A percentile compares a stretch with the other conserved stretches of the same genome.
These are phyloP conservation scores for Arabis hirsuta DNA, from an alignment of 345 rosid genomes.

Conservation along the genomic window DNA sequence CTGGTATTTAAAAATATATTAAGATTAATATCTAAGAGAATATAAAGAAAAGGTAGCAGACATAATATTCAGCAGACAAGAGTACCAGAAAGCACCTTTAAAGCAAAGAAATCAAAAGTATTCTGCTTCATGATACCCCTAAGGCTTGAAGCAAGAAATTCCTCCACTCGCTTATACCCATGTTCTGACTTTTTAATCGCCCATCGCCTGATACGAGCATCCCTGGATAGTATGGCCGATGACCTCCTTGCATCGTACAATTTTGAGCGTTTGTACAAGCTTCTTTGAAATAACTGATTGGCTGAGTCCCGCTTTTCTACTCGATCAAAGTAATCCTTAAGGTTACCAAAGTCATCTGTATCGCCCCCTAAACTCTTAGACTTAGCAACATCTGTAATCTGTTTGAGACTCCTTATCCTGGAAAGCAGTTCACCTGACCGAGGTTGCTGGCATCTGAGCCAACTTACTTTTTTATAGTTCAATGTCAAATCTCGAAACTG, in stretches of 20 bases:
- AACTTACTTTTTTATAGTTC: slow-evolving; percentile 61
- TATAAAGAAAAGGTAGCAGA: slow-evolving; percentile 8
- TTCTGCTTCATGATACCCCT: slow-evolving; percentile 94
- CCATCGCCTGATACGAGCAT: slow-evolving; percentile 97
- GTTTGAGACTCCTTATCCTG: slow-evolving; percentile 71
- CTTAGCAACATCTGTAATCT: slow-evolving; percentile 56
- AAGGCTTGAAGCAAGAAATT: slow-evolving; percentile 85
- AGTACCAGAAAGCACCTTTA: slow-evolving; percentile 67
- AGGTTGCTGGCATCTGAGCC: slow-evolving; percentile 60
- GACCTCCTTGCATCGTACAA: slow-evolving; percentile 92
- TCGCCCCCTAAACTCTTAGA: slow-evolving; percentile 53
- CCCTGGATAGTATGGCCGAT: slow-evolving; percentile 89
- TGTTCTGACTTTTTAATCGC: slow-evolving; percentile 84
- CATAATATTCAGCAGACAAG: slow-evolving; percentile 10
- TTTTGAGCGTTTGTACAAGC: slow-evolving; percentile 91
- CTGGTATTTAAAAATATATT: slow-evolving; percentile 50
- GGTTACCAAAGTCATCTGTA: slow-evolving; percentile 85
- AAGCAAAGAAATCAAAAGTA: slow-evolving; percentile 77
- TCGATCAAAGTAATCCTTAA: slow-evolving; percentile 94
- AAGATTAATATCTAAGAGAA: slow-evolving; percentile 32
- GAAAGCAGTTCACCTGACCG: slow-evolving; percentile 56
- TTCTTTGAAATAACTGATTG: slow-evolving; percentile 78
- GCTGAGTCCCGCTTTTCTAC: slow-evolving; percentile 93
- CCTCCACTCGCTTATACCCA: slow-evolving; percentile 90
- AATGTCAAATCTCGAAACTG: slow-evolving; percentile 70